Percentiles rank a stretch among this genome's conserved stretches.
These are phyloP conservation scores for Moricandia moricandioides DNA, from an alignment of 345 rosid species.

Conservation along the genomic window DNA sequence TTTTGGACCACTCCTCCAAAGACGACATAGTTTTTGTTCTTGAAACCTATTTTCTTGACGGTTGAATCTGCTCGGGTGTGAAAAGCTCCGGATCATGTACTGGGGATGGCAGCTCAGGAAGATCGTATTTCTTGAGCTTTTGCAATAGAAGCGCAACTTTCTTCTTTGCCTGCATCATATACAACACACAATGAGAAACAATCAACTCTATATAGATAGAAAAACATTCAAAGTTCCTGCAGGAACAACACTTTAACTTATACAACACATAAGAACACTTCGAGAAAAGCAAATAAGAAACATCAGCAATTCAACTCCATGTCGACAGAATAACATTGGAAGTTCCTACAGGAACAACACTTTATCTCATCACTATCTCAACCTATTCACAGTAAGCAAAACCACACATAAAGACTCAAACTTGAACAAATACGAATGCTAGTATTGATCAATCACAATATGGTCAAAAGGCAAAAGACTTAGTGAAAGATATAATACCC, in stretches of 20 bases:
- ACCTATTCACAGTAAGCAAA: too few species aligned
- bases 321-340: too few species aligned
- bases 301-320: too few species aligned
- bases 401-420: neutral
- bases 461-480: too few species aligned
- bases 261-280: too few species aligned
- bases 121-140: conserved; percentile 89
- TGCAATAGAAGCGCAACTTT: conserved; percentile 86
- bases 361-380: neutral
- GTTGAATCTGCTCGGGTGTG: conserved; percentile 81
- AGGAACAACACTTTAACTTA: neutral
- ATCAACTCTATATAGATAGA: too few species aligned
- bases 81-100: conserved; percentile 91
- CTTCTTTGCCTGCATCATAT: conserved; percentile 73
- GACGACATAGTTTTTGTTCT: conserved; percentile 86
- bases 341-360: neutral
- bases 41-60: conserved; percentile 86
- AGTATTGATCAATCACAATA: too few species aligned
- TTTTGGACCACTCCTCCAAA: conserved; percentile 98
- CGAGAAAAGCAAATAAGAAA: too few species aligned
- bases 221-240: neutral
- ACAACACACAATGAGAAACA: too few species aligned
- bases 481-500: conserved; percentile 42
- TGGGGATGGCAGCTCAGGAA: conserved; percentile 84
- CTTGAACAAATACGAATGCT: too few species aligned